phyloP scores from a whole-genome alignment of 1,284 basidiomycete species.

The Trichosporon faecale region DNA sequence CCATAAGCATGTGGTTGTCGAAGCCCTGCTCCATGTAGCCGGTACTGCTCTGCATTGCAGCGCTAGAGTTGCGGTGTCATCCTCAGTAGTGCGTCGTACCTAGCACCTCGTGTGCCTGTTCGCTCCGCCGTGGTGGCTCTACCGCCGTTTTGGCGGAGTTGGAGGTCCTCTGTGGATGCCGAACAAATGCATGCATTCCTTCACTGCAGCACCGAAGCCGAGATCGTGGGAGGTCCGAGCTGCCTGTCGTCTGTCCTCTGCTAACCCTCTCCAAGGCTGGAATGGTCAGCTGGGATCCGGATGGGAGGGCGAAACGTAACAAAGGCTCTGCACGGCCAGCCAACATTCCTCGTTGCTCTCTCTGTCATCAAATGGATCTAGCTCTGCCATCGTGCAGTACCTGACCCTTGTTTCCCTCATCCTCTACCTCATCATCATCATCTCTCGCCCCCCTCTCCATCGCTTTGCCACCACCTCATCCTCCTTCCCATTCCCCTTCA shows the following conservation, averaged over 20 bases:
- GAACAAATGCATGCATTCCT: background rate
- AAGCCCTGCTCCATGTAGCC: too few species aligned
- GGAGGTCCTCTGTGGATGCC: background rate
- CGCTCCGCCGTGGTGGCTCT: background rate
- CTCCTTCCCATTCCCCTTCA: background rate
- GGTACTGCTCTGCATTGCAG: background rate
- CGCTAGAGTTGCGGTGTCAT: background rate
- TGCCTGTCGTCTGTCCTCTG: background rate
- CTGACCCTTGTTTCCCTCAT: slow-evolving; percentile 4
- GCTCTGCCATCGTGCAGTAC: background rate
- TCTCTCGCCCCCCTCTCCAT: background rate
- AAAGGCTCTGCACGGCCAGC: background rate
- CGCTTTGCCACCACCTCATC: slow-evolving; percentile 5
- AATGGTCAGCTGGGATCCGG: background rate
- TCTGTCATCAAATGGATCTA: slow-evolving; percentile 9
- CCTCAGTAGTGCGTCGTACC: background rate
- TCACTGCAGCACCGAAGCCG: background rate
- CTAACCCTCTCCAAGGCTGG: too few species aligned
- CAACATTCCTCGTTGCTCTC: slow-evolving; percentile 8
- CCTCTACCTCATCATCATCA: background rate
- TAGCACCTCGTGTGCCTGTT: background rate
- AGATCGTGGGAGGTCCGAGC: background rate
- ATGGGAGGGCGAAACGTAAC: background rate
- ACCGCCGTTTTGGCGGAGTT: background rate
- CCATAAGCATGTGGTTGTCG: too few species aligned